phyloP scores from a whole-genome alignment of 805 yeast species.

The Candida endomychidarum region DNA sequence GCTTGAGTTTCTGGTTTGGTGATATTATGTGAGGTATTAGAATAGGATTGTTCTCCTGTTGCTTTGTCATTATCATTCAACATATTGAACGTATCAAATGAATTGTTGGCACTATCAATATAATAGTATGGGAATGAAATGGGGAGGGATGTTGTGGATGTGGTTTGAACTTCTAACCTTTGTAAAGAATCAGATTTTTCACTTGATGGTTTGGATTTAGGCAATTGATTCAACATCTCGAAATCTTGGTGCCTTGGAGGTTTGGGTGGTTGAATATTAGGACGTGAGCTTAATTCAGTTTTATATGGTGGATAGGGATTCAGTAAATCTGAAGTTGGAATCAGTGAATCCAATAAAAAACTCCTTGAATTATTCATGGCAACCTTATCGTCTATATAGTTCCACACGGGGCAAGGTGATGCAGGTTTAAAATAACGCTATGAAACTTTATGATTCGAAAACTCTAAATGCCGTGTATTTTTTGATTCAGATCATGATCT shows the following conservation, averaged over 20 bases:
- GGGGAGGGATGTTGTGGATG: slow-evolving; percentile 28
- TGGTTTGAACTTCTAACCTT: slow-evolving; percentile 24
- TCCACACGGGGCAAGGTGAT: neutral
- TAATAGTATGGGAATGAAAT: slow-evolving; percentile 29
- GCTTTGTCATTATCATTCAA: slow-evolving; percentile 11
- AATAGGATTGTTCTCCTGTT: slow-evolving; percentile 19
- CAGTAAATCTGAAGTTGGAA: neutral
- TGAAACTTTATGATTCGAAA: neutral
- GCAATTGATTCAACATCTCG: neutral
- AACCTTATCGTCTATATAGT: neutral
- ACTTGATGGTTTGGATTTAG: slow-evolving; percentile 2
- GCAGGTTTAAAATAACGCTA: neutral
- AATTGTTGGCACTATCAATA: slow-evolving; percentile 19
- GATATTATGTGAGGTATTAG: slow-evolving; percentile 26
- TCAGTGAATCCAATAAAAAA: no score
- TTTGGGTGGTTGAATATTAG: neutral
- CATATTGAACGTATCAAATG: slow-evolving; percentile 28
- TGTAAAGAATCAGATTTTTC: slow-evolving; percentile 14
- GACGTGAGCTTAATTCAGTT: neutral
- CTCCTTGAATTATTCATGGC: neutral
- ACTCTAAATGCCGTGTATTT: neutral
- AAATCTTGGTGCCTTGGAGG: slow-evolving; percentile 11
- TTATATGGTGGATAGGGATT: neutral
- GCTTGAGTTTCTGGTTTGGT: neutral
- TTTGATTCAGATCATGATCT: neutral